Base-by-base conservation (phyloP, 768 basidiomycete genomes). In the button mushroom (Agaricus bisporus) region DNA sequence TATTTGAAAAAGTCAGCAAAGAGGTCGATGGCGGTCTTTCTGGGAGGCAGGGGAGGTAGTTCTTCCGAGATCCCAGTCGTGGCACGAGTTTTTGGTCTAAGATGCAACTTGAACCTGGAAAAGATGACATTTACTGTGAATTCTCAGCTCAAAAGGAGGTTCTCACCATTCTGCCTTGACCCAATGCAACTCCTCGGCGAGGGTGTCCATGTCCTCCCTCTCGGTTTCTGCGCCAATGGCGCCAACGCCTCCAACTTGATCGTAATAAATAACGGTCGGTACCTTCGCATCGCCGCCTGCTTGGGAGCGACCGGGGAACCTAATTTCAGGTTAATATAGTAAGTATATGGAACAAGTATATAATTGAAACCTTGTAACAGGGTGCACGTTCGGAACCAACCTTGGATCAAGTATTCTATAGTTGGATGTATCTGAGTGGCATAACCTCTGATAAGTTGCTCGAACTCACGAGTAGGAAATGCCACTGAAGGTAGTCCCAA, bases 181-280 rank as follows among this genome's bases (percentile, higher is more conserved):
- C 75, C 76, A 79, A 45, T 66, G 70, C 47, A 73, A 68, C 0
- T 76, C 73, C n/a, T 72, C 70, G 7, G 76, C 76, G 49, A 28
- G 57, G 38, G 72, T 72, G 4, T 68, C 59, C 3, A 66, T 61
- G 35, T 64, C 66, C 48, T 74, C 75, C 18, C 66, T 61, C 14
- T 64, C 50, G 3, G 77, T 73, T 54, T 78, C 76, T 0, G 74
- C 75, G 0, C 79, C 78, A 10, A 70, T 62, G 0, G 76, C 77
- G 20, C 59, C 67, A 4, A 72, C 63, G 1, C 20, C 29, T 2
- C 75, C 77, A 15, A 65, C 52, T 7, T 55, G 41, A 49, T 76
- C 76, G 57, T 80, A 80, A 48, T 73, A 74, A 18, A 80, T 50
- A 18, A 77, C 60, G 0, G 76, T 73, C 1, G 75, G 79, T 37